These are phyloP conservation scores for Fusarium newnesense DNA, from an alignment of 2,329 filamentous ascomycete genomes.

Conservation along the genomic window DNA sequence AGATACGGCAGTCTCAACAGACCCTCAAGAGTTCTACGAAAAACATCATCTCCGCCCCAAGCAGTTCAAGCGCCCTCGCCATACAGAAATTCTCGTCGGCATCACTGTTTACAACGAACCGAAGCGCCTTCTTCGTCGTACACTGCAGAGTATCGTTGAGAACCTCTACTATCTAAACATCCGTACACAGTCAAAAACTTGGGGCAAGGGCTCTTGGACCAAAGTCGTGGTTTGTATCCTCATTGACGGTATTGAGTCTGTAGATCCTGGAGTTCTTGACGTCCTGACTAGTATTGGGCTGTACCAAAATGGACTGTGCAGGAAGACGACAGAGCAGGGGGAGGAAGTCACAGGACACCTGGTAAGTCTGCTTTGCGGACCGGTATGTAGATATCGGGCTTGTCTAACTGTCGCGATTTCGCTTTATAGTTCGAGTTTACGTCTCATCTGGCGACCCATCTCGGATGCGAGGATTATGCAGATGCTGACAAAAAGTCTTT, in stretches of 20 bases:
- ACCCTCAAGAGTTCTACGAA: background rate
- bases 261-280: slow-evolving; percentile 93
- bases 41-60: background rate
- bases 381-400: background rate
- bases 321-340: slow-evolving; percentile 62
- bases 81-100: slow-evolving; percentile 90
- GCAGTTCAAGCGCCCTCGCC: rapidly evolving
- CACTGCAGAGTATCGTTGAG: slow-evolving; percentile 95
- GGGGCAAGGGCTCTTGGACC: slow-evolving; percentile 99
- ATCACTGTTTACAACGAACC: slow-evolving; percentile 99
- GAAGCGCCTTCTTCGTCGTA: slow-evolving; percentile 92
- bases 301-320: slow-evolving; percentile 97
- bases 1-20: background rate
- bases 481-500: rapidly evolving
- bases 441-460: background rate
- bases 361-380: background rate
- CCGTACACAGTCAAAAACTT: slow-evolving; percentile 96
- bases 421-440: background rate
- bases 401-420: rapidly evolving
- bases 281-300: slow-evolving; percentile 91
- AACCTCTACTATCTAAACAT: slow-evolving; percentile 98
- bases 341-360: background rate
- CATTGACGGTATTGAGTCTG: slow-evolving; percentile 96
- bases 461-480: background rate
- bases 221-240: slow-evolving; percentile 97